Base-by-base conservation (phyloP, 352 stramenopile genomes). In the Elongisporangium prolatum region DNA sequence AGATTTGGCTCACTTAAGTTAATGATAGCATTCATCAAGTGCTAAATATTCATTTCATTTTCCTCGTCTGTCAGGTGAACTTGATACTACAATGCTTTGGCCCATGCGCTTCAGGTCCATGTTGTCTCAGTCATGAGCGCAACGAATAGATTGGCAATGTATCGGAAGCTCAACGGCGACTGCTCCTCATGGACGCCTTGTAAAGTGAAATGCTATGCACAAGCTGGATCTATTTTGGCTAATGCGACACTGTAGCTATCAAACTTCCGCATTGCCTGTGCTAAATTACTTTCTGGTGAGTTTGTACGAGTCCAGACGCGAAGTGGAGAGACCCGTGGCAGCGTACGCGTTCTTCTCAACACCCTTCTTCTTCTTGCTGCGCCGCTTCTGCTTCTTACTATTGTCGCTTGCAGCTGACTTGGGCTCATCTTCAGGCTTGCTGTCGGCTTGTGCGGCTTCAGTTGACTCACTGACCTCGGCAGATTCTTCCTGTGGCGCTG, bases 291-390 rank as follows among this genome's bases (percentile, higher is more conserved):
- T 40, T 40, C 91, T 93, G 44, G 80, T 53, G 48, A 90, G 60
- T 63, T 90, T 90, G 75, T 93, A 93, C 62, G 84, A 93, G 61
- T 93, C 80, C 50, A 93, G 72, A 47, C 84, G 84, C 66, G 84
- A 93, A 22, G 80, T 77, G 4, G 84, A 80, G 18, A 93, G 68
- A 44, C 80, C 79, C 9, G 79, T 89, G 16, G 67, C 57, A 18
- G 70, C 72, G 55, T 74, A 80, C 21, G 63, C 57, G 54, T 75
- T 86, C 58, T 75, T 73, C 28, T 72, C 66, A 18, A 61, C 56
- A 22, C 60, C 57, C 59, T 76, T 77, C 57, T 78, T 88, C 59
- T 86, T 88, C 68, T 83, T 84, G 50, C 75, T 74, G 52, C 67
- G 69, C 13, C 80, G 73, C 53, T 82, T 82, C 52, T 78, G 76